phyloP scores from a whole-genome alignment of 345 rosid genomes.

The Alliaria petiolata region DNA sequence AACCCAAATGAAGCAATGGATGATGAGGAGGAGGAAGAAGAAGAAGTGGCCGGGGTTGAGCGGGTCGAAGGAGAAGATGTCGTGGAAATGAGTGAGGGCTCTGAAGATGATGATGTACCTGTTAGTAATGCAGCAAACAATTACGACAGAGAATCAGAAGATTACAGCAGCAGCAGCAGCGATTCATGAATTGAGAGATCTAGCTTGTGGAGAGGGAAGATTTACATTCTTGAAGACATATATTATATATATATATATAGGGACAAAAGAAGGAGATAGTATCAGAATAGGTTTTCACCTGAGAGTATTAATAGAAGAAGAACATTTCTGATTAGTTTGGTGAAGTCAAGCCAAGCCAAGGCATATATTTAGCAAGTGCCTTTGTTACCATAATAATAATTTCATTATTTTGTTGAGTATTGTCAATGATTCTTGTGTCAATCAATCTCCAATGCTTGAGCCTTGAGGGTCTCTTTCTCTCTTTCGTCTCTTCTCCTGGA shows the following conservation, averaged over 20 bases:
- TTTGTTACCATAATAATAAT: constrained; percentile 11
- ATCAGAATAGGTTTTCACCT: constrained; percentile 24
- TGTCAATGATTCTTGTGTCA: background rate
- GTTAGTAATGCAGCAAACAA: constrained; percentile 34
- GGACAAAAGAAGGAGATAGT: constrained; percentile 18
- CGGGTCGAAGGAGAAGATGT: constrained; percentile 39
- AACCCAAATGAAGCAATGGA: constrained; percentile 49
- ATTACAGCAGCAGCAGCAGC: constrained; percentile 87
- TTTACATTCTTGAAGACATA: constrained; percentile 27
- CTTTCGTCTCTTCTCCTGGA: background rate
- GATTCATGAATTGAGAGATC: constrained; percentile 31
- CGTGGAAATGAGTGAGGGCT: constrained; percentile 50
- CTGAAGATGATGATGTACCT: constrained; percentile 36
- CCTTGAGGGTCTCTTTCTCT: background rate
- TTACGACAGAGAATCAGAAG: constrained; percentile 51
- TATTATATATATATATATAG: constrained; percentile 8
- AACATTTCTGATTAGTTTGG: constrained; percentile 31
- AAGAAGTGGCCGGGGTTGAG: constrained; percentile 32
- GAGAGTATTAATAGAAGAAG: constrained; percentile 16
- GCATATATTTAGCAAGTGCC: constrained; percentile 30
- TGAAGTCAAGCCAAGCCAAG: constrained; percentile 17
- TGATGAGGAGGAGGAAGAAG: constrained; percentile 34
- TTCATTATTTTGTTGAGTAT: constrained; percentile 15
- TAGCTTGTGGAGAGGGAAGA: constrained; percentile 7
- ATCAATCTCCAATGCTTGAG: background rate